phyloP scores from a whole-genome alignment of 1,284 basidiomycete species.

The Ceratorhiza oryzae-sativae region DNA sequence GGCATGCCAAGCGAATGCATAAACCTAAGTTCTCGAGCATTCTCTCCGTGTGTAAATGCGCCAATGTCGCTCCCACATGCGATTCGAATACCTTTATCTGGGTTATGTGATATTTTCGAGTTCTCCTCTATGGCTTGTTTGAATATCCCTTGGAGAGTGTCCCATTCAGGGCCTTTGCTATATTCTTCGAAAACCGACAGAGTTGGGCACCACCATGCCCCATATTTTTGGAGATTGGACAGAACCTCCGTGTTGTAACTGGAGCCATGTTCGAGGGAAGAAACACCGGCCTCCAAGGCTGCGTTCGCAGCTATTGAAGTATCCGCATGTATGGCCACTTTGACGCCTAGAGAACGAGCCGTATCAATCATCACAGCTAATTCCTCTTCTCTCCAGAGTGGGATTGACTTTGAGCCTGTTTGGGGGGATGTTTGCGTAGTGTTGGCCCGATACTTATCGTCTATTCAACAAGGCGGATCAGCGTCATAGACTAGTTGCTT shows the following conservation, averaged over 20 bases:
- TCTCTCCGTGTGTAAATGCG: slow-evolving; percentile 66
- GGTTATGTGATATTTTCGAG: not conserved
- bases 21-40: slow-evolving; percentile 66
- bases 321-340: slow-evolving; percentile 66
- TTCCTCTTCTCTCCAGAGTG: slow-evolving; percentile 58
- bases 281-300: slow-evolving; percentile 54
- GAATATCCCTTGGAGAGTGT: slow-evolving; percentile 53
- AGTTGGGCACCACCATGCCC: slow-evolving; percentile 64
- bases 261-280: slow-evolving; percentile 61
- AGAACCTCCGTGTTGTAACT: slow-evolving; percentile 46
- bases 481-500: no score
- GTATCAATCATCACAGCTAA: slow-evolving; percentile 60
- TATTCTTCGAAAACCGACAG: slow-evolving; percentile 56
- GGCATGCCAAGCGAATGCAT: slow-evolving; percentile 65
- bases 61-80: slow-evolving; percentile 71
- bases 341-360: slow-evolving; percentile 61
- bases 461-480: slow-evolving; percentile 48
- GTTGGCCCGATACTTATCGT: slow-evolving; percentile 61
- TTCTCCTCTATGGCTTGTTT: slow-evolving; percentile 53
- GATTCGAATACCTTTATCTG: slow-evolving; percentile 54
- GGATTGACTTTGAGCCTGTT: slow-evolving; percentile 48
- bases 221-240: slow-evolving; percentile 36
- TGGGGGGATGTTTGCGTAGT: slow-evolving; percentile 54
- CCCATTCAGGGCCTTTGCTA: slow-evolving; percentile 5
- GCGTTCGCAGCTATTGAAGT: slow-evolving; percentile 53